Conservation (phyloP, 139 green algal genomes). For the Chlamydomonas asymmetrica region DNA sequence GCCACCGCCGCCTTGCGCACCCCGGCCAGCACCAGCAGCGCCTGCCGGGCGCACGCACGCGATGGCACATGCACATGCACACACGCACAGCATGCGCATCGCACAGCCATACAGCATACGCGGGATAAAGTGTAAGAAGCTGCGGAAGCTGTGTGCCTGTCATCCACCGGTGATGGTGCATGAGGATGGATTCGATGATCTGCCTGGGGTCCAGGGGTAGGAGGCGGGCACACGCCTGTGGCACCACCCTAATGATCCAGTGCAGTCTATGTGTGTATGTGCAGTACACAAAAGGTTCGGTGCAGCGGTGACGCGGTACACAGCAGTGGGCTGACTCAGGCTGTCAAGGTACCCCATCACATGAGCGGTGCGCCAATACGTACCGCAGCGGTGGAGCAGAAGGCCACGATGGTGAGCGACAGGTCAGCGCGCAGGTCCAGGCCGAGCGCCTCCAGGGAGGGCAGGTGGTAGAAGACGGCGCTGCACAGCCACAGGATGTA, state of each 20-base stretch:
- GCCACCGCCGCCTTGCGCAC: slow-evolving; percentile 52
- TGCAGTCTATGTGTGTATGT: too few species aligned
- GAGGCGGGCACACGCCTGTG: too few species aligned
- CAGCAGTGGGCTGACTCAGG: not conserved
- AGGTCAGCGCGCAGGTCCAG: slow-evolving; percentile 80
- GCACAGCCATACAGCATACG: not conserved
- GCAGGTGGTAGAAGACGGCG: slow-evolving; percentile 85
- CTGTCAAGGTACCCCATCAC: not conserved
- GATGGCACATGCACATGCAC: not conserved
- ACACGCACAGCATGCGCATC: not conserved
- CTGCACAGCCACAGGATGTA: slow-evolving; percentile 86
- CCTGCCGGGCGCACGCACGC: too few species aligned
- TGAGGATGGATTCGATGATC: too few species aligned
- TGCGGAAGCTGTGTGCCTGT: too few species aligned
- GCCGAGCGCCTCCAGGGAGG: slow-evolving; percentile 70
- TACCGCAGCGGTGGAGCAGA: slow-evolving; percentile 41
- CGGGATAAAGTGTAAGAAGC: too few species aligned
- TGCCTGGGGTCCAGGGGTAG: too few species aligned
- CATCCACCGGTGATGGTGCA: too few species aligned
- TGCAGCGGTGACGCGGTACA: not conserved
- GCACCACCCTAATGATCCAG: too few species aligned
- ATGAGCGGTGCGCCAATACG: not conserved
- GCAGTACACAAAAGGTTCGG: too few species aligned
- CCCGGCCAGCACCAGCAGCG: slow-evolving; percentile 52
- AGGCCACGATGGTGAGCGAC: slow-evolving; percentile 67